These are phyloP conservation scores for Lactarius evosmus DNA, from an alignment of 768 basidiomycete genomes.

Conservation along the genomic window DNA sequence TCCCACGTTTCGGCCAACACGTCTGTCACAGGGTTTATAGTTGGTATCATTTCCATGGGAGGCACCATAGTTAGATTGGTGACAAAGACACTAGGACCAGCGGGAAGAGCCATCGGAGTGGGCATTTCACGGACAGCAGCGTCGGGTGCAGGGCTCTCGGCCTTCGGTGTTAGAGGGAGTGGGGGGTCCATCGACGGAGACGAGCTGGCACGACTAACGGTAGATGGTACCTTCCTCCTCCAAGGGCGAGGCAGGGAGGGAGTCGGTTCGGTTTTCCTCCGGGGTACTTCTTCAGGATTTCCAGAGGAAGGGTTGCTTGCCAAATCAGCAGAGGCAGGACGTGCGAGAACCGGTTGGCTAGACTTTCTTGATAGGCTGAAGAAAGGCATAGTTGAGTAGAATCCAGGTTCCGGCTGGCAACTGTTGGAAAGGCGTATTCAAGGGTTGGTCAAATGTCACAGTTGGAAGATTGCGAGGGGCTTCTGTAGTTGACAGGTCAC, in stretches of 20 bases:
- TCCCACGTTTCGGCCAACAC: background rate
- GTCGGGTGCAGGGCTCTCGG: background rate
- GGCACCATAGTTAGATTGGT: background rate
- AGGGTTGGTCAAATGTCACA: background rate
- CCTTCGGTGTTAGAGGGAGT: background rate
- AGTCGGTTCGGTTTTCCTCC: background rate
- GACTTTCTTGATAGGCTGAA: conserved; percentile 2
- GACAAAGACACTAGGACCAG: background rate
- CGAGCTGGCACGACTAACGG: background rate
- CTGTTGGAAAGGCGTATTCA: background rate
- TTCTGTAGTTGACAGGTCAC: too few relatives aligned
- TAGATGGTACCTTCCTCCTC: background rate
- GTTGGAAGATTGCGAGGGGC: too few relatives aligned
- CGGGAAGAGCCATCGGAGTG: background rate
- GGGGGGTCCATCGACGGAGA: background rate
- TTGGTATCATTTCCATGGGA: background rate
- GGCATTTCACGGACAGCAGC: background rate
- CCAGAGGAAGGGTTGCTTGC: background rate
- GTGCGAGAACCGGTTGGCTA: background rate
- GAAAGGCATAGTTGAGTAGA: conserved; percentile 2
- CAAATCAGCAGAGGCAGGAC: background rate
- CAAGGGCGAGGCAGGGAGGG: background rate
- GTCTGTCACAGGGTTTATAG: background rate
- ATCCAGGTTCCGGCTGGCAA: background rate
- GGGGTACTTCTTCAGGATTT: background rate